Base-by-base conservation (phyloP, 2,329 filamentous ascomycete genomes). In the Botryotinia globosa region DNA sequence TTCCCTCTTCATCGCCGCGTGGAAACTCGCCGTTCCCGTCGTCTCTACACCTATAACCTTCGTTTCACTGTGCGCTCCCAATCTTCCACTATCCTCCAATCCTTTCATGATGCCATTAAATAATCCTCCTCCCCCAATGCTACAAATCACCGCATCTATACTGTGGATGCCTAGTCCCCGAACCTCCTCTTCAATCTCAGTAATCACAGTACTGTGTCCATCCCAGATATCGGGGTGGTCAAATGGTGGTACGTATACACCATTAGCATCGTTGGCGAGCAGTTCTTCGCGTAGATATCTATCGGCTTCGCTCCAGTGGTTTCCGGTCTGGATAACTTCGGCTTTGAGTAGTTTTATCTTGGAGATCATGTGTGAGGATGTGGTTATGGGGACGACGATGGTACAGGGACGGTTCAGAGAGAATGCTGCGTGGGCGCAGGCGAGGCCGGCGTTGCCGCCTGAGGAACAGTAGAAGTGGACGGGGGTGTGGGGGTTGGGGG, bases 401-500 rank as follows among this genome's bases (percentile, higher is more conserved):
- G 72, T 73, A 29, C 65, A 69, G 1, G 88, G 89, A 54, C 88
- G 86, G 9, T 85, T 83, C 10, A 96, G 85, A 3, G 87, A 85
- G 37, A 85, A 84, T 20, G 93, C 91, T 1, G 93, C 91, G 65
- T 89, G 90, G 25, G 93, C 92, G 78, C 92, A 93, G 1, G 93
- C 94, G 6, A 97, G 88, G 1, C 94, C 94, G 3, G 94, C 94
- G 80, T 97, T 97, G 73, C 94, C 94, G 73, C 92, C 93, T 3
- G 89, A 92, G 20, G 91, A 92, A 79, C 88, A 91, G 84, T 93
- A 96, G 86, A 95, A 95, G 83, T 92, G 92, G 3, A 85, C 82
- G 80, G 72, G 81, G 79, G 42, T 83, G 68, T 54, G 74, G 72
- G 76, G 58, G 73, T 65, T 63, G 4, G 70, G 42, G 44, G 42